Evolutionary conservation across 73 alveolate genomes (phyloP).

Genomic region (Tetrahymena thermophila): DNA sequence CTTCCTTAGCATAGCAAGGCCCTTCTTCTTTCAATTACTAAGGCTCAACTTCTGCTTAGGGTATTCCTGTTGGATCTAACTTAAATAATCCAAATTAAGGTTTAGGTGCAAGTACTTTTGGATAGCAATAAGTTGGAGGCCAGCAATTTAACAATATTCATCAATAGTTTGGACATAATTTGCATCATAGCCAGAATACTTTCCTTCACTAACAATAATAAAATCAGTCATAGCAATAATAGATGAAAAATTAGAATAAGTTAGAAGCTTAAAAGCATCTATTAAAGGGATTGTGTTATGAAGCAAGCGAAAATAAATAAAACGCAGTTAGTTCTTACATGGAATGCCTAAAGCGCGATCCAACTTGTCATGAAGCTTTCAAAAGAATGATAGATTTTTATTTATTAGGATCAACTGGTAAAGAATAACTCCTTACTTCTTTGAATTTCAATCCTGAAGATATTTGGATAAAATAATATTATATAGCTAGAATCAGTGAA

Average conservation of each 20-base stretch:
- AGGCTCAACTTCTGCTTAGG: background rate
- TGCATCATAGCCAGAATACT: background rate
- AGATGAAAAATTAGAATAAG: background rate
- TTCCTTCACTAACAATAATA: background rate
- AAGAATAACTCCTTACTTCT: background rate
- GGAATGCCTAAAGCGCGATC: background rate
- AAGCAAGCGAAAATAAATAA: background rate
- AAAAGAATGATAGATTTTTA: background rate
- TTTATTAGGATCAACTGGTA: background rate
- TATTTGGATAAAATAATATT: background rate
- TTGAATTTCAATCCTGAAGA: background rate
- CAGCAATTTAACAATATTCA: background rate
- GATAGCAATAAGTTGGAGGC: background rate
- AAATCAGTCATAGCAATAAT: background rate
- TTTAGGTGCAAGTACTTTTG: background rate
- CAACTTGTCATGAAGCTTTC: background rate
- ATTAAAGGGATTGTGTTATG: background rate
- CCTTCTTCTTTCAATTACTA: background rate
- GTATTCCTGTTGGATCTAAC: background rate
- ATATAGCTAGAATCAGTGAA: background rate
- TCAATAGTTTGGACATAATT: background rate
- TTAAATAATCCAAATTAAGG: background rate
- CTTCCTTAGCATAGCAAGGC: background rate
- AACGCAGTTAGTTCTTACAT: background rate
- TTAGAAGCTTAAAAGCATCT: background rate